Base-by-base conservation (phyloP, 164 flowering plant species). In the Hamamelis virginiana region DNA sequence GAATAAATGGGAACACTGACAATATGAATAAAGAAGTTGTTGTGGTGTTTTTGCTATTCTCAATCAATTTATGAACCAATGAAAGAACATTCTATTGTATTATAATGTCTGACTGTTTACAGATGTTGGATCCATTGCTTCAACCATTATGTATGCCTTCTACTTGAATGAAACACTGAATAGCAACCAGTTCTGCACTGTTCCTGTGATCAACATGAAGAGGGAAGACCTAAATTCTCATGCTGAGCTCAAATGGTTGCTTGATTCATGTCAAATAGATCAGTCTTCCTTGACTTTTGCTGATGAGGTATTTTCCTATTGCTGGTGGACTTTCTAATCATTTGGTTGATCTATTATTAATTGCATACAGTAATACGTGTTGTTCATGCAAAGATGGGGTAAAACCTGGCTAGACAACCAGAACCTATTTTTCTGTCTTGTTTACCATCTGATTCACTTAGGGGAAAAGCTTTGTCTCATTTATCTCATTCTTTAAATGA, bases 131-230 rank as follows among this genome's bases (percentile, higher is more conserved):
- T 80, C 85, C 28, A 68, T 83, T 74, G 88, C 70, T 72, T 80
- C 92, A 28, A 81, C 82, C 12, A 83, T 85, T 71, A 76, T 78
- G 81, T 88, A 87, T 72, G 88, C 92, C 44, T 90, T 86, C 76
- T 83, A 88, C 81, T 72, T 88, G 74, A 75, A 76, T 50, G 78
- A 75, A 75, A 78, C 83, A 53, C 23, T 44, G 10, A 69, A 76
- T 19, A 71, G 48, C 74, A 75, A 76, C 64, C 74, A 82, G 52
- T 71, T 84, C 9, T 90, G 85, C 80, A 82, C 86, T 53, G 84
- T 90, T 27, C 96, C 91, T 46, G 75, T 88, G 63, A 82, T 90
- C 74, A 90, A 87, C 77, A 83, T 86, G 87, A 88, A 77, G 71
- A 72, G 96, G 71, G 73, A 63, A 64, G 89, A 86, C 45, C 73